Evolutionary conservation across 495 filamentous ascomycete genomes (phyloP), one percentile per base, ranked within the genome.

Genomic region (Penicillium waksmanii): DNA sequence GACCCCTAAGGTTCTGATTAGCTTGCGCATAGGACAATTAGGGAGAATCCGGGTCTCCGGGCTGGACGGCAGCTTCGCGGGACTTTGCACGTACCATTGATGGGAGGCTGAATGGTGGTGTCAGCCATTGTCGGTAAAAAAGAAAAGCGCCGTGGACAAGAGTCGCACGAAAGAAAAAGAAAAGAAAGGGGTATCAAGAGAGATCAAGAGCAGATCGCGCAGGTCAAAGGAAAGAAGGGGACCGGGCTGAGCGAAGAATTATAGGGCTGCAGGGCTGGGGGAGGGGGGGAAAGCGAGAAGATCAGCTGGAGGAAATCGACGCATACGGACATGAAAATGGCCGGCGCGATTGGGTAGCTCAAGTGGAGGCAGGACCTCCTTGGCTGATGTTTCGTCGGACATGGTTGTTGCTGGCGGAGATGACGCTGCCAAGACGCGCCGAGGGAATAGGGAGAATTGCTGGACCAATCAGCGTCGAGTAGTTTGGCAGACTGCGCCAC

Each of bases 191-290:
- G 47, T 51, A 42, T 57, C 40, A 31, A 44, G 52, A 44, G 34
- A 43, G 38, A 33, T 36, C 35, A 47, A 17, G 19, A 18, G 31
- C 17, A 33, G 56, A 34, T 51, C 43, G 13, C 43, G 13, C 42
- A 53, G 53, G 12, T 35, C 23, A 19, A n/a, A 49, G 53, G 27
- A 2, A 2, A 31, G 27, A 33, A 44, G 23, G 52, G 23, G 51
- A 51, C 38, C 23, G 23, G 36, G 47, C 56, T 50, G 61, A 51
- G 53, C 51, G 56, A 61, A 48, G 54, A 55, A 60, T 42, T 51
- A 54, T 64, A 69, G 64, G 64, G 64, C 64, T 69, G 47, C 67
- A 69, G 64, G 67, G 67, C 67, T 69, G 64, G 50, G 48, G 40
- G 42, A 33, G 8, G 35, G 7, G 44, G 8, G 35, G 7, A 36